phyloP scores from a whole-genome alignment of 2,329 filamentous ascomycete species.

The Kalmusia sp. region DNA sequence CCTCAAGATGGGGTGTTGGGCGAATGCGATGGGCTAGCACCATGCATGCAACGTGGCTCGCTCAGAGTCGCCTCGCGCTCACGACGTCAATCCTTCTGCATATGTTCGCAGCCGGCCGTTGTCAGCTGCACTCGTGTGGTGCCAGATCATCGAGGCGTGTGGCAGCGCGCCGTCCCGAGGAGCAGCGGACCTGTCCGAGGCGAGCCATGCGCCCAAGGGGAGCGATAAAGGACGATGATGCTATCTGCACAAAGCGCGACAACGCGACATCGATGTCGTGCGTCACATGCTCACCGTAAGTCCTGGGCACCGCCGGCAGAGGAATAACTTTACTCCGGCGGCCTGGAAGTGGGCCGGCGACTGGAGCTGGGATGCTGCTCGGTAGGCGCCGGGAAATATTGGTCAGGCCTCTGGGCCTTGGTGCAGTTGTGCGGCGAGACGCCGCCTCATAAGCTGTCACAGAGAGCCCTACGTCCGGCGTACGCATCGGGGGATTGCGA shows the following conservation, averaged over 20 bases:
- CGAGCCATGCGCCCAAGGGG: not conserved
- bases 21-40: conserved; percentile 48
- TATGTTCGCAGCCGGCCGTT: conserved; percentile 42
- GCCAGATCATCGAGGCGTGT: conserved; percentile 45
- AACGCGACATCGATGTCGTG: conserved; percentile 24
- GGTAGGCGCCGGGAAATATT: conserved; percentile 6
- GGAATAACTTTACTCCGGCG: conserved; percentile 13
- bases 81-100: conserved; percentile 34
- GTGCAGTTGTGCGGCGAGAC: conserved; percentile 3
- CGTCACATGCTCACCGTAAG: conserved; percentile 22
- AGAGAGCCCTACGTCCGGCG: not conserved
- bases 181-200: conserved; percentile 4
- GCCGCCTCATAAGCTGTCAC: not conserved
- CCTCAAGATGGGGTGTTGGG: conserved; percentile 45
- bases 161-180: conserved; percentile 43
- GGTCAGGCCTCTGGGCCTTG: not conserved
- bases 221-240: conserved; percentile 14
- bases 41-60: conserved; percentile 48
- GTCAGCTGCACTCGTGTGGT: conserved; percentile 35
- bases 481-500: not conserved
- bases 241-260: not conserved
- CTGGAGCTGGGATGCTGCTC: conserved; percentile 1
- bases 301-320: conserved; percentile 16
- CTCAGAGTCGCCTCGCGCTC: conserved; percentile 43
- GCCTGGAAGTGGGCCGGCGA: conserved; percentile 1